These are phyloP conservation scores for Chlamydomonas urium DNA, from an alignment of 139 green algal species.

Conservation along the genomic window DNA sequence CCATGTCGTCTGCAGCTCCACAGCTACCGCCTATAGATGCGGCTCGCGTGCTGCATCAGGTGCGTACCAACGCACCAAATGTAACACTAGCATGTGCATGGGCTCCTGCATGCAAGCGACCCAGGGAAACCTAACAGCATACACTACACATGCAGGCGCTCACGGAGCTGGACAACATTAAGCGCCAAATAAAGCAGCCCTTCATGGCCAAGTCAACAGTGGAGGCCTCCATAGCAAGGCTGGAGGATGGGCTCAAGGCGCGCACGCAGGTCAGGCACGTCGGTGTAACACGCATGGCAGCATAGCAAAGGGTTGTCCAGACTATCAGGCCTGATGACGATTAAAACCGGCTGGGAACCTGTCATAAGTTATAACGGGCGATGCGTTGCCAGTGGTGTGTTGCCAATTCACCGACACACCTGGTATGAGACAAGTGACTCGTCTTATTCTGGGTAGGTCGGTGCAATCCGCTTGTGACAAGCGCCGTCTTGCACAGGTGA, in stretches of 20 bases:
- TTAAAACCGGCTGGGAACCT: no score
- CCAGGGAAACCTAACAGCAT: not conserved
- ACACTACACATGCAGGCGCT: conserved; percentile 26
- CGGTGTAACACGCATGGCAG: no score
- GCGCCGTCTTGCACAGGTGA: no score
- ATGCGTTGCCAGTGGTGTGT: no score
- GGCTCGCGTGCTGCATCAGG: not conserved
- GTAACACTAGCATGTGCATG: not conserved
- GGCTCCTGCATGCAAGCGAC: not conserved
- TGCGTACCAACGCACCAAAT: no score
- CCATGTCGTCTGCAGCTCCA: not conserved
- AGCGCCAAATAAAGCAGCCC: conserved; percentile 31
- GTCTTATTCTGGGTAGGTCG: no score
- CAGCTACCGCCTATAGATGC: conserved; percentile 3
- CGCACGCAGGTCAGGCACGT: conserved; percentile 38
- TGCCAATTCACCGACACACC: no score
- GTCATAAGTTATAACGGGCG: no score
- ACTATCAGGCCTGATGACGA: no score
- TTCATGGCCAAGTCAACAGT: conserved; percentile 27
- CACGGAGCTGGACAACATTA: conserved; percentile 33
- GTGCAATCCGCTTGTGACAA: no score
- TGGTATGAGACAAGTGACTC: no score
- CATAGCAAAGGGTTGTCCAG: no score
- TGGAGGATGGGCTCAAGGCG: conserved; percentile 32
- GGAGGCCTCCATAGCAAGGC: conserved; percentile 20